Evolutionary conservation across 371 early-diverging fungal species (phyloP).

Genomic region (Mucor lusitanicus): DNA sequence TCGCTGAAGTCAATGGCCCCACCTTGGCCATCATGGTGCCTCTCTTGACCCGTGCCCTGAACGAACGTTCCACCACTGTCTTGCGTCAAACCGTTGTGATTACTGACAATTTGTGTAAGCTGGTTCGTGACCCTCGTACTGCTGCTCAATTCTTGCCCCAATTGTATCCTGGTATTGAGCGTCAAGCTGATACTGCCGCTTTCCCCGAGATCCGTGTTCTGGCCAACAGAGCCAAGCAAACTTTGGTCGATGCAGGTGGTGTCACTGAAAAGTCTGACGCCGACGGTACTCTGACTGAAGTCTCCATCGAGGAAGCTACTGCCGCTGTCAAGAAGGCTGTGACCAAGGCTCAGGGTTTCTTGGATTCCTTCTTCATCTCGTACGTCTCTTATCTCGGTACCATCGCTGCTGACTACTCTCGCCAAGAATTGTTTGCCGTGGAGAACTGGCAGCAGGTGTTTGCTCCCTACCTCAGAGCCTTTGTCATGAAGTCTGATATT

Average conservation of each 20-base stretch:
- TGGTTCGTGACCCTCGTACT: constrained; percentile 65
- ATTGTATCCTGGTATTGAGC: constrained; percentile 67
- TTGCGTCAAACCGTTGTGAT: constrained; percentile 65
- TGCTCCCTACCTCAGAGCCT: constrained; percentile 42
- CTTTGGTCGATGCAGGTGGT: constrained; percentile 63
- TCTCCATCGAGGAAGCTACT: constrained; percentile 45
- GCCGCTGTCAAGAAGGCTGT: constrained; percentile 45
- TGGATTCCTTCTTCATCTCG: constrained; percentile 55
- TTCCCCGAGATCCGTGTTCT: constrained; percentile 65
- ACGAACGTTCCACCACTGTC: constrained; percentile 57
- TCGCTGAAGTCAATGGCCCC: constrained; percentile 78
- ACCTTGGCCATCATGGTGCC: constrained; percentile 81
- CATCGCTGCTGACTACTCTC: constrained; percentile 53
- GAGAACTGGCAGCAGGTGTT: constrained; percentile 53
- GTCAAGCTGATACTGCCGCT: constrained; percentile 61
- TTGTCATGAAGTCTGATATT: constrained; percentile 48
- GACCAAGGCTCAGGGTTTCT: constrained; percentile 53
- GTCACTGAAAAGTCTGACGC: constrained; percentile 35
- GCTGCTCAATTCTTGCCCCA: constrained; percentile 69
- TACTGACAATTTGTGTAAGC: constrained; percentile 63
- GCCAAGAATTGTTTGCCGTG: constrained; percentile 52
- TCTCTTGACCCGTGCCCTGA: constrained; percentile 63
- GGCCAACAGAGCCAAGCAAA: constrained; percentile 58
- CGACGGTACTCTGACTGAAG: constrained; percentile 33
- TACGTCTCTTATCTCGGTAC: constrained; percentile 49